Conservation (phyloP, 176 grass and related monocot species). For the Areca catechu region DNA sequence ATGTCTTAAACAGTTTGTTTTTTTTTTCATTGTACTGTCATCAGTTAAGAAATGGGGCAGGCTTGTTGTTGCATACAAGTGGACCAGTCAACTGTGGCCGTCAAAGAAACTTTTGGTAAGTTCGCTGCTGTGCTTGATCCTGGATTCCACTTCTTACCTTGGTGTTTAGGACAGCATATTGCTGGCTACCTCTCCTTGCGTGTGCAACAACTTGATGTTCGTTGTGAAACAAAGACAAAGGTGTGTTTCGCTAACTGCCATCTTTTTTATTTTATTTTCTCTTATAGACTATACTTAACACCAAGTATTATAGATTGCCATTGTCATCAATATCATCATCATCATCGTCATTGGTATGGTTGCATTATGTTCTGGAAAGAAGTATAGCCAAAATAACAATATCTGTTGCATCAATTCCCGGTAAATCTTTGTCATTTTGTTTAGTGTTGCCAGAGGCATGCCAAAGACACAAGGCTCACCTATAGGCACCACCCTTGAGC, state of each 20-base stretch:
- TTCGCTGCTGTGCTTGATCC: slow-evolving; percentile 52
- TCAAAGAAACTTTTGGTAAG: slow-evolving; percentile 78
- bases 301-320: too few species aligned
- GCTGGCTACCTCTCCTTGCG: slow-evolving; percentile 76
- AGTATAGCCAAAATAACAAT: too few species aligned
- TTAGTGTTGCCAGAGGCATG: too few species aligned
- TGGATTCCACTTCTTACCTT: slow-evolving; percentile 73
- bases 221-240: slow-evolving; percentile 88
- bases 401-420: too few species aligned
- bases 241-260: slow-evolving; percentile 5
- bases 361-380: too few species aligned
- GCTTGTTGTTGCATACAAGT: slow-evolving; percentile 54
- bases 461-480: too few species aligned
- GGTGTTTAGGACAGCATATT: slow-evolving; percentile 60
- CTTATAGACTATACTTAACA: too few species aligned
- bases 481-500: too few species aligned
- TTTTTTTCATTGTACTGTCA: slow-evolving; percentile 1
- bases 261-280: not conserved
- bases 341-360: too few species aligned
- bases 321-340: too few species aligned
- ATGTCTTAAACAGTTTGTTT: not conserved
- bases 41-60: slow-evolving; percentile 65
- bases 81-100: slow-evolving; percentile 69
- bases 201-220: slow-evolving; percentile 80
- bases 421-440: too few species aligned